Conservation (phyloP, 1,139 yeast species). For the Zygosaccharomyces pseudobailii region DNA sequence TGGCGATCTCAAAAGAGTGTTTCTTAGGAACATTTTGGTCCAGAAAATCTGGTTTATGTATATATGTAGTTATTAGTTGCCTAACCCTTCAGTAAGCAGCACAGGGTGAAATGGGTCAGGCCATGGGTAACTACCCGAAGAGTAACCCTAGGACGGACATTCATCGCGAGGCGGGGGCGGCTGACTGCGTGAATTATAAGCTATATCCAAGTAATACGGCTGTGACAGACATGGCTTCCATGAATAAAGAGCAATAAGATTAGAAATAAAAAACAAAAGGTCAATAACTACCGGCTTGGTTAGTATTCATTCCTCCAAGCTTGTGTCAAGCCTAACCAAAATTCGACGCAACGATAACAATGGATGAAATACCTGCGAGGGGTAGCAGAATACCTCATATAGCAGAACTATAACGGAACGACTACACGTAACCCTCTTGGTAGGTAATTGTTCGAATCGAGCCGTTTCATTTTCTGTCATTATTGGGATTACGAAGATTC, state of each 20-base stretch:
- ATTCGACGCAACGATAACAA: too few relatives aligned
- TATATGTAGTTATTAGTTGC: background rate
- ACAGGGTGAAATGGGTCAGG: background rate
- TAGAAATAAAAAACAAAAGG: too few relatives aligned
- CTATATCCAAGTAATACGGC: background rate
- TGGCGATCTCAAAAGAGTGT: conserved; percentile 18
- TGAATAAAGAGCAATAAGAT: background rate
- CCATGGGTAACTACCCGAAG: background rate
- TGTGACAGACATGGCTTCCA: background rate
- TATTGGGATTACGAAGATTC: too few relatives aligned
- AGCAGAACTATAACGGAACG: too few relatives aligned
- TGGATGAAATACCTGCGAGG: too few relatives aligned
- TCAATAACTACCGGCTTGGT: too few relatives aligned
- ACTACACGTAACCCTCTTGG: too few relatives aligned
- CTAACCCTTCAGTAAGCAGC: background rate
- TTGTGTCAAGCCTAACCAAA: too few relatives aligned
- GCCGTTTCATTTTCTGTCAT: too few relatives aligned
- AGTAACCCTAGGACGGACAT: conserved; percentile 1
- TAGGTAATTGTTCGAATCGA: too few relatives aligned
- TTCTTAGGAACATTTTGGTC: conserved; percentile 16
- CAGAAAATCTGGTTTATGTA: background rate
- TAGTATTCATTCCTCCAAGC: too few relatives aligned
- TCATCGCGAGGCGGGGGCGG: background rate
- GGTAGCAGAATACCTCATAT: too few relatives aligned
- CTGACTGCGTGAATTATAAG: background rate